A percentile compares a stretch with the other conserved stretches of the same genome.
Evolutionary conservation across 768 basidiomycete genomes (phyloP).

Genomic region (Tubosaeta sp.): DNA sequence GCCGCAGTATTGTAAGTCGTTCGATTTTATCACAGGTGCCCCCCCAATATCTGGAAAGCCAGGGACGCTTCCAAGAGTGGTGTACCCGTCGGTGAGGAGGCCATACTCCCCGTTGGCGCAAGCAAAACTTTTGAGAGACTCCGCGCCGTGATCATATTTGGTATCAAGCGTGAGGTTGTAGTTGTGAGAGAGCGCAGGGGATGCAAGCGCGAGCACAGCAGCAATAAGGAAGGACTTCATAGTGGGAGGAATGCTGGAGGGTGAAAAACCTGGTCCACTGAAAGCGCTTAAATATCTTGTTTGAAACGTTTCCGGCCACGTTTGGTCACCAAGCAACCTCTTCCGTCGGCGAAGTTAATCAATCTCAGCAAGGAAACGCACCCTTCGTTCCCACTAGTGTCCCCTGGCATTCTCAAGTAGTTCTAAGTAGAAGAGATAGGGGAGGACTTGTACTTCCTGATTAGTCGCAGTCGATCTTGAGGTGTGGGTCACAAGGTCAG

Average conservation of each 20-base stretch:
- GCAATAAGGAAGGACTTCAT: conserved; percentile 7
- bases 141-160: conserved; percentile 42
- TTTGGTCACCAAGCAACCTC: not conserved
- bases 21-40: conserved; percentile 46
- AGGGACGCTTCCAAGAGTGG: conserved; percentile 49
- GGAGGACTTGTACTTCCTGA: not conserved
- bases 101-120: conserved; percentile 55
- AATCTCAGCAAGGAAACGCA: not conserved
- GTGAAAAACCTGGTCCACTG: not conserved
- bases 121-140: conserved; percentile 40
- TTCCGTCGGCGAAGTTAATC: not conserved
- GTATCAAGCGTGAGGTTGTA: conserved; percentile 41
- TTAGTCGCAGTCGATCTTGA: not conserved
- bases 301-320: not conserved
- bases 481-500: not conserved
- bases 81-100: conserved; percentile 41
- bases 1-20: conserved; percentile 51
- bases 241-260: not conserved
- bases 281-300: not conserved
- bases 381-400: not conserved
- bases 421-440: not conserved
- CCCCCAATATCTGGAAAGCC: conserved; percentile 60
- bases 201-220: conserved; percentile 6
- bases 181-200: not conserved
- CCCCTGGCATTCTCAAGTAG: not conserved